Evolutionary conservation across 495 filamentous ascomycete species (phyloP).

Genomic region (Trichoderma parareesei): DNA sequence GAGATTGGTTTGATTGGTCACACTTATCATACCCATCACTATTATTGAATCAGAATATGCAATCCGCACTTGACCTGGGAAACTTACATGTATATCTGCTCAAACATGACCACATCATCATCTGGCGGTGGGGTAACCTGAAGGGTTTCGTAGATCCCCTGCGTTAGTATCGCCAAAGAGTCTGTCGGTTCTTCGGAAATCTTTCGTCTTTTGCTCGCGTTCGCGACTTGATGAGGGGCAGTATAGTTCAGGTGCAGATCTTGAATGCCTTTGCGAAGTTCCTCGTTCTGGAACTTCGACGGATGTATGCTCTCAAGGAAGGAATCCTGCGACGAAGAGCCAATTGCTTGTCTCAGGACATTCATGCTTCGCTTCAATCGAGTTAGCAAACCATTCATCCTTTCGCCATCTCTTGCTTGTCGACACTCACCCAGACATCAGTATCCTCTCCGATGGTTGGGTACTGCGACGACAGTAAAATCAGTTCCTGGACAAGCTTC

Average conservation of each 20-base stretch:
- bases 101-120: not conserved
- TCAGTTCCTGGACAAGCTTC: conserved; percentile 11
- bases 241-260: not conserved
- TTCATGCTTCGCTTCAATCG: not conserved
- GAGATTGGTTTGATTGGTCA: not conserved
- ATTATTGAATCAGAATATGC: not conserved
- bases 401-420: no score
- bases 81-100: not conserved
- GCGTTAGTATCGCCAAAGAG: not conserved
- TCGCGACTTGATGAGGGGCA: not conserved
- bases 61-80: not conserved
- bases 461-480: conserved; percentile 2
- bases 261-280: not conserved
- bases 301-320: not conserved
- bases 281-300: conserved; percentile 6
- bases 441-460: conserved; percentile 5
- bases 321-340: not conserved
- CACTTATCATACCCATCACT: not conserved
- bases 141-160: not conserved
- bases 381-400: not conserved
- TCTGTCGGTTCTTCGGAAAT: not conserved
- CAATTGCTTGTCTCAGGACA: conserved; percentile 4
- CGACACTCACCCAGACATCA: conserved; percentile 6
- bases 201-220: not conserved
- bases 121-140: not conserved